Evolutionary conservation across 345 rosid species (phyloP).

Genomic region (Geranium brycei): DNA sequence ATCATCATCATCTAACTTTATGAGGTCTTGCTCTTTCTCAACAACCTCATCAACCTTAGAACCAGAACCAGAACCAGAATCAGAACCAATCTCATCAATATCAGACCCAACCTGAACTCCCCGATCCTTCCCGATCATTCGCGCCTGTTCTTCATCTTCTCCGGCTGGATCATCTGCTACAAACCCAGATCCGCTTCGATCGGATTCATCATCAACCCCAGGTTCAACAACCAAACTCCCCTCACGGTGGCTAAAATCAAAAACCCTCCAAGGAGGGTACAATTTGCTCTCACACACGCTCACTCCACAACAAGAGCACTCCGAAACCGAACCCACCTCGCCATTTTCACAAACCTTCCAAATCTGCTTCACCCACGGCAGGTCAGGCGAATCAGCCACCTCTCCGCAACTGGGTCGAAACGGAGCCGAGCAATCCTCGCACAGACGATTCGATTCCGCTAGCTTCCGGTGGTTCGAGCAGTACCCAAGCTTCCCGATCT

Average conservation of each 20-base stretch:
- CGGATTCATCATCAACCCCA: conserved; percentile 11
- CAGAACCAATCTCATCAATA: background rate
- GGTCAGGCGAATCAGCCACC: no score
- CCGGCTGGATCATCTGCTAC: conserved; percentile 9
- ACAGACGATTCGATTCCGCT: conserved; percentile 28
- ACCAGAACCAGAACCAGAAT: no score
- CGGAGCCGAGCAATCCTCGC: conserved; percentile 46
- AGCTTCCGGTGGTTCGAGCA: conserved; percentile 39
- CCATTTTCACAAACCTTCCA: conserved; percentile 3
- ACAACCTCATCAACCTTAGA: no score
- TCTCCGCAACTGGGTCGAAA: conserved; percentile 6
- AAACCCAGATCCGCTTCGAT: conserved; percentile 22
- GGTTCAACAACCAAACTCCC: conserved; percentile 23
- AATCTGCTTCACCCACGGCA: no score
- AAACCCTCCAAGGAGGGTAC: conserved; percentile 17
- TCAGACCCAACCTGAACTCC: conserved; percentile 13
- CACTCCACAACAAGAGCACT: conserved; percentile 48
- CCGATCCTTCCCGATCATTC: conserved; percentile 20
- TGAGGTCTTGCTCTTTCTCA: no score
- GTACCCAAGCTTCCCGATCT: conserved; percentile 39
- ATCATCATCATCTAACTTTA: no score
- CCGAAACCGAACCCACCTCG: conserved; percentile 13
- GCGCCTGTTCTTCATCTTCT: conserved; percentile 12
- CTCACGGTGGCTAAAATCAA: no score
- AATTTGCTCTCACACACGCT: conserved; percentile 23